Evolutionary conservation across 2,329 filamentous ascomycete genomes (phyloP), one percentile per base, ranked within the genome.

Genomic region (Xylaria sp.): DNA sequence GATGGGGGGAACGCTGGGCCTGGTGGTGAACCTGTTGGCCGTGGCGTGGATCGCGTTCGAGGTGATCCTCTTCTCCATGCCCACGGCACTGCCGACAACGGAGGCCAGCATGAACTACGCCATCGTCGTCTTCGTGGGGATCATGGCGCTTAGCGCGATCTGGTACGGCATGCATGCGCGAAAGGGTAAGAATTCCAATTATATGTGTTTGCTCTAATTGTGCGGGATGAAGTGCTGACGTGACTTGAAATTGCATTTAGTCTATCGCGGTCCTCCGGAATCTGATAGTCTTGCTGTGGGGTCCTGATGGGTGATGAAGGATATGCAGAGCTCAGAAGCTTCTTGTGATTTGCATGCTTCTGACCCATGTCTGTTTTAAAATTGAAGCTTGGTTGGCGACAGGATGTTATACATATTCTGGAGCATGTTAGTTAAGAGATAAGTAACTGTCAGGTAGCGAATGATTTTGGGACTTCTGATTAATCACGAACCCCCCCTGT

Each of bases 91-190:
- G 9, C 68, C 68, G 1, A 63, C 67, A n/a, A 68, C 62, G 2
- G 63, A 61, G 8, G 54, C 48, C n/a, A 66, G 59, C 49, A 66
- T 67, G 66, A 70, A 84, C 57, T 85, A 85, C 62, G 80, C 81
- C 2, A 75, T 74, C 39, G 82, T 84, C 1, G 82, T 86, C 2
- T 79, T 86, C 56, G 74, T 80, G 18, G 68, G 64, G 1, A 67
- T 70, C 50, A 63, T 68, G 66, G 62, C 51, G 22, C 45, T 70
- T 3, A 68, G 66, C 17, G 76, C 72, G 0, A 59, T 73, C 6
- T 84, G 79, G 79, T 84, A 83, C 65, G 61, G 68, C 0, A 60
- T 78, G 6, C 76, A 81, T 69, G 80, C 79, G 43, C 71, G 75
- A 45, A 81, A 78, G 68, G 74, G 80, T 80, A 65, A 66, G 73